Conservation (phyloP, 2,329 filamentous ascomycete species). For the Cordyceps farinosa region DNA sequence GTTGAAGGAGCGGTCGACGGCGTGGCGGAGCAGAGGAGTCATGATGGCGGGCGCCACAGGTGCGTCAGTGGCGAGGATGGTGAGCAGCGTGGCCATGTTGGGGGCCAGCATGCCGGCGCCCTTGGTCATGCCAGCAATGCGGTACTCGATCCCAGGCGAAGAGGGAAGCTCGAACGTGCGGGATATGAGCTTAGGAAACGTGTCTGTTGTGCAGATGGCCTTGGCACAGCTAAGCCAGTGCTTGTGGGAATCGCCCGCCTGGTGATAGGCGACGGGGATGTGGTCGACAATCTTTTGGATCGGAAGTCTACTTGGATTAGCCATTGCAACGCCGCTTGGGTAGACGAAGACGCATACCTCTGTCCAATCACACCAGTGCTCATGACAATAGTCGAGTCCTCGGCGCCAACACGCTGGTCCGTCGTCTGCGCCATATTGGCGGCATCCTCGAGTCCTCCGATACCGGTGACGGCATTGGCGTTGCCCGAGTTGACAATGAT, state of each 20-base stretch:
- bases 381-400: slow-evolving; percentile 81
- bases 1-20: slow-evolving; percentile 87
- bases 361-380: slow-evolving; percentile 98
- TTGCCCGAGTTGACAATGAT: slow-evolving; percentile 94
- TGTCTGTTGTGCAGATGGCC: slow-evolving; percentile 97
- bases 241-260: slow-evolving; percentile 70
- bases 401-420: slow-evolving; percentile 56
- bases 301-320: slow-evolving; percentile 58
- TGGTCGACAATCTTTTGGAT: slow-evolving; percentile 84
- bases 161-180: slow-evolving; percentile 80
- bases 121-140: slow-evolving; percentile 92
- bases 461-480: slow-evolving; percentile 94
- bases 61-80: slow-evolving; percentile 87
- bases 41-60: slow-evolving; percentile 68
- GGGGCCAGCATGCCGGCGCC: slow-evolving; percentile 99
- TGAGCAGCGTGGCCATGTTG: slow-evolving; percentile 95
- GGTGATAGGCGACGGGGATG: slow-evolving; percentile 71
- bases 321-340: slow-evolving; percentile 5
- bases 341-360: slow-evolving; percentile 47
- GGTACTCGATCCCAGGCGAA: slow-evolving; percentile 70
- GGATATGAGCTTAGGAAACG: slow-evolving; percentile 93
- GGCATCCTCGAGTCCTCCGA: slow-evolving; percentile 84
- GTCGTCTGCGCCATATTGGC: slow-evolving; percentile 75
- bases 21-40: slow-evolving; percentile 64
- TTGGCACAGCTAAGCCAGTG: slow-evolving; percentile 84